A percentile compares a stretch with the other conserved stretches of the same genome.
Conservation (phyloP, 202 grass and related monocot genomes). For the Cymbopogon flexuosus region DNA sequence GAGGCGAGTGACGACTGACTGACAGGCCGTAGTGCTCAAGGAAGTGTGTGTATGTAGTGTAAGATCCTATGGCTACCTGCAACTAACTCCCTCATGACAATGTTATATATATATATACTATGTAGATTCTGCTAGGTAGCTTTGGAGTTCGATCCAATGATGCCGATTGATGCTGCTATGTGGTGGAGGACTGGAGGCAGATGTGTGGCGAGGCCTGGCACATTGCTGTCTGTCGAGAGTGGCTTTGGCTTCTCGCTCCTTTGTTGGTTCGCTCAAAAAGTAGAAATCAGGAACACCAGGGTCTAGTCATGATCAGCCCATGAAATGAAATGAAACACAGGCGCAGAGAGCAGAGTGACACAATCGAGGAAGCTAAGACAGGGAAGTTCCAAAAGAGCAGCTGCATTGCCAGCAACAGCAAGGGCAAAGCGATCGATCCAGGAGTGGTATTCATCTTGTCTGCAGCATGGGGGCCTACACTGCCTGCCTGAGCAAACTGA, state of each 20-base stretch:
- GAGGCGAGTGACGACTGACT: conserved; percentile 11
- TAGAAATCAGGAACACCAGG: conserved; percentile 26
- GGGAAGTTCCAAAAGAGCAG: conserved; percentile 43
- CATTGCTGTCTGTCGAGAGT: neutral
- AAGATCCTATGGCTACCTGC: neutral
- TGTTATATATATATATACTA: neutral
- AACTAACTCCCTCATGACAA: neutral
- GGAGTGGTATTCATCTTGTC: neutral
- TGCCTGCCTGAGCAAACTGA: neutral
- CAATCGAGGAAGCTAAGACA: conserved; percentile 22
- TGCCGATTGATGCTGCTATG: conserved; percentile 29
- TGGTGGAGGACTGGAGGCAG: too few relatives aligned
- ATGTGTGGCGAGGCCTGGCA: too few relatives aligned
- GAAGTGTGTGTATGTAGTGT: neutral
- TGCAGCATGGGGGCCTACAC: neutral
- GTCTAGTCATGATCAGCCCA: conserved; percentile 44
- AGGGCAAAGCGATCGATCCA: neutral
- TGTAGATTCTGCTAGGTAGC: conserved; percentile 20
- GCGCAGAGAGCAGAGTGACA: neutral
- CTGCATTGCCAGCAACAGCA: neutral
- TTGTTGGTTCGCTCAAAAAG: conserved; percentile 49
- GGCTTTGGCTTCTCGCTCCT: neutral
- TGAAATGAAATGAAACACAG: neutral
- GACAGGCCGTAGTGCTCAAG: neutral
- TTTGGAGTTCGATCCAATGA: conserved; percentile 40